Evolutionary conservation across 306 rosid species (phyloP), one percentile per base, ranked within the genome.

Genomic region (Crotalaria pallida): DNA sequence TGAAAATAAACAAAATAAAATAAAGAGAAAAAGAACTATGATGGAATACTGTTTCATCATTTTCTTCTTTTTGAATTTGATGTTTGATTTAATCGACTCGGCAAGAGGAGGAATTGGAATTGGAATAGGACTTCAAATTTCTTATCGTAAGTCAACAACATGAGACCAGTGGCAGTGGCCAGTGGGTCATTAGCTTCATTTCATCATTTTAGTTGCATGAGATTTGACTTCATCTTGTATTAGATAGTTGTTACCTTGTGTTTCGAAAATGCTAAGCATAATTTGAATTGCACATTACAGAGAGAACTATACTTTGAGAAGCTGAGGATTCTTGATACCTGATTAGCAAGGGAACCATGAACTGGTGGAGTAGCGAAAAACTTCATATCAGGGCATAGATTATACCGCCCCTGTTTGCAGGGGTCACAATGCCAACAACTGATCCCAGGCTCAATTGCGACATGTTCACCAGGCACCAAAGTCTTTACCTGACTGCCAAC

Each of bases 321-420:
- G 58, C 29, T 43, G 1, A 31, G 49, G 72, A 72, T 58, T 65
- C 53, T 16, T 56, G 47, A 74, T 18, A 92, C 98, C 98, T 87
- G 92, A 86, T 89, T 84, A 53, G 98, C 98, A 48, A 92, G 90
- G 72, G 96, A 92, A 49, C 96, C 98, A 75, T 89, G 96, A 79
- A 84, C 82, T 0, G 98, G 98, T 43, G 98, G 95, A 67, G 95
- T 86, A 17, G 95, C 98, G 61, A 92, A 92, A 72, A 86, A 92
- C 84, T 92, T 87, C 96, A 92, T 92, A 1, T 92, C 95, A 2
- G 89, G 85, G 80, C 98, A 89, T 10, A 89, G 81, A 82, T 92
- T 89, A 82, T 92, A 92, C 10, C 96, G 84, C 47, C 98, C 98
- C 5, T 66, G 88, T 61, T 86, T 92, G 79, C 98, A 92, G 45